Evolutionary conservation across 495 filamentous ascomycete species (phyloP), one percentile per base, ranked within the genome.

Genomic region (Hypoxylon lienhwacheense): DNA sequence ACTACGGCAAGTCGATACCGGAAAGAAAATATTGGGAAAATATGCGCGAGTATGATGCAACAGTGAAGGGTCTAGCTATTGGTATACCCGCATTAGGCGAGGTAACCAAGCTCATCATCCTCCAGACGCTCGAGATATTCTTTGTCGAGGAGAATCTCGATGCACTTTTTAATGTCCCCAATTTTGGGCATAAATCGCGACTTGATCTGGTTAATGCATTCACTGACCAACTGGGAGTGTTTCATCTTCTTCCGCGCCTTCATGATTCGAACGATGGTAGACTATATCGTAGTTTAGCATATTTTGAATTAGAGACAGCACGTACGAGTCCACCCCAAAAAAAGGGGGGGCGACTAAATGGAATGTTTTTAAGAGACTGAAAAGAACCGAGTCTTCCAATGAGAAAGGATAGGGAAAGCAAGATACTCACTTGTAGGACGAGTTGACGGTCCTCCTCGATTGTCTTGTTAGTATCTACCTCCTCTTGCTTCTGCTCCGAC

Each of bases 231-330:
- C 65, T 89, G 84, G 42, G 87, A 82, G 71, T 99, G 92, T 81
- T 95, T 96, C 88, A 97, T 91, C 77, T 86, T 88, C 83, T 97
- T 97, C 46, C 93, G 87, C 1, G 95, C 93, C 72, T 99, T 99
- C 93, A 97, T 99, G 74, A 99, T 96, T 61, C 93, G 86, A 26
- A 99, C 93, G 63, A 99, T 97, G 14, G 91, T 90, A 49, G 95
- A 97, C 95, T 98, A 62, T 57, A 51, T 63, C 16, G 47, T 28
- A 44, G 44, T 68, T n/a, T 61, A 64, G 63, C 33, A 48, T 5
- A 11, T n/a, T 4, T 10, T 31, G 2, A 14, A 45, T 14, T 21
- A 32, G n/a, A 20, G n/a, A 12, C 7, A 7, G 5, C n/a, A n/a
- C n/a, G n/a, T n/a, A n/a, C n/a, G n/a, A n/a, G n/a, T n/a, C n/a